Conservation (phyloP, 345 rosid species). For the Gossypium anomalum region DNA sequence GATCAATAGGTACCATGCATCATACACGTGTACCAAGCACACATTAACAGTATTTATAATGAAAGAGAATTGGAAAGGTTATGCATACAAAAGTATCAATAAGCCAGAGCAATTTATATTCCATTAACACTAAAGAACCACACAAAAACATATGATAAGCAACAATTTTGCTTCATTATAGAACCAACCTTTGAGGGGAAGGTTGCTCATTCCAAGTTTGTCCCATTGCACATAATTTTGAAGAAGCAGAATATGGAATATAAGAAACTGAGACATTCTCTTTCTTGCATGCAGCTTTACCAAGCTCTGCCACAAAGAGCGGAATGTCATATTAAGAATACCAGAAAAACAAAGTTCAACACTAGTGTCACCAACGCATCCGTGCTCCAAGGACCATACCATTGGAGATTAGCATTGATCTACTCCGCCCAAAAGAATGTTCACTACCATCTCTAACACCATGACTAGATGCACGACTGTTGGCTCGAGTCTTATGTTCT, state of each 20-base stretch:
- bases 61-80: not conserved
- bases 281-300: conserved; percentile 29
- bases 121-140: not conserved
- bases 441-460: conserved; percentile 27
- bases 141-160: not conserved
- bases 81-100: not conserved
- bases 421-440: conserved; percentile 18
- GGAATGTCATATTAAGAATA: conserved; percentile 24
- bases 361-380: conserved; percentile 12
- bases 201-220: conserved; percentile 27
- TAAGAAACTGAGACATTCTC: conserved; percentile 28
- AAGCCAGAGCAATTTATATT: not conserved
- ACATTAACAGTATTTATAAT: not conserved
- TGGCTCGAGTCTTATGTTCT: conserved; percentile 28
- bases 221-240: conserved; percentile 13
- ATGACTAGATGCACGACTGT: conserved; percentile 12
- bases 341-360: conserved; percentile 3
- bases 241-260: conserved; percentile 22
- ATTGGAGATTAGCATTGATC: conserved; percentile 17
- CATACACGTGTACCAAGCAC: not conserved
- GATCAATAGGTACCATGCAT: not conserved
- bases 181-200: conserved; percentile 32
- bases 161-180: not conserved
- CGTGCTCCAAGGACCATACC: conserved; percentile 32
- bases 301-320: conserved; percentile 30